Base-by-base conservation (phyloP, 371 early-diverging fungal genomes). In the Mucor sp. region DNA sequence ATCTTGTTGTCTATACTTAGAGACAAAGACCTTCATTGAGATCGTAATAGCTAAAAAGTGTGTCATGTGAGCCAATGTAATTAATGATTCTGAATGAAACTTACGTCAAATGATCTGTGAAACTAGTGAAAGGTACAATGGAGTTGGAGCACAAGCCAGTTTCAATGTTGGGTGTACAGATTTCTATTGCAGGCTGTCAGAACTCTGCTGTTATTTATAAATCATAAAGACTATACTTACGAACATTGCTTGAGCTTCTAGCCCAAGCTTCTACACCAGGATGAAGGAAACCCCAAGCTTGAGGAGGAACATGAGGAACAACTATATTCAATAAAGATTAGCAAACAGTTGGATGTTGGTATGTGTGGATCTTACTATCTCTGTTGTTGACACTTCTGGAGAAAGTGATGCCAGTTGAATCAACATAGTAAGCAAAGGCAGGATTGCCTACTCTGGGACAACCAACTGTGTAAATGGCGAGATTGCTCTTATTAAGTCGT, bases 261-360 rank as follows among this genome's bases (percentile, higher is more conserved):
- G 66, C 66, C 75, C 75, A 75, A 53, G 59, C 71, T 60, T 75
- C 75, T 37, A 69, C 69, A 47, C 75, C 75, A 39, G 72, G 61
- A 58, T 75, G 75, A 58, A 71, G 48, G 44, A 50, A 75, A 9
- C 67, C 75, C n/a, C 64, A 50, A 27, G 65, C 37, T 39, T 69
- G 64, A 53, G 75, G 69, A 55, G 75, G 75, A 19, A 71, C 67
- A 53, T 75, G 75, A 30, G 72, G 69, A 32, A 75, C 72, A 55
- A 71, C 68, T 67, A 35, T 14, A 35, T 14, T 43, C n/a, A 43
- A 44, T 17, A 6, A 19, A 7, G 11, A 37, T 14, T 11, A 37
- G 30, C 6, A 30, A 30, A 30, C 37, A 12, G 37, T 11, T 37
- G 8, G 12, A 1, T 0, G 8, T 44, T 43, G 7, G n/a, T 19